Conservation (phyloP, 345 rosid species). For the Citrus unshiu region DNA sequence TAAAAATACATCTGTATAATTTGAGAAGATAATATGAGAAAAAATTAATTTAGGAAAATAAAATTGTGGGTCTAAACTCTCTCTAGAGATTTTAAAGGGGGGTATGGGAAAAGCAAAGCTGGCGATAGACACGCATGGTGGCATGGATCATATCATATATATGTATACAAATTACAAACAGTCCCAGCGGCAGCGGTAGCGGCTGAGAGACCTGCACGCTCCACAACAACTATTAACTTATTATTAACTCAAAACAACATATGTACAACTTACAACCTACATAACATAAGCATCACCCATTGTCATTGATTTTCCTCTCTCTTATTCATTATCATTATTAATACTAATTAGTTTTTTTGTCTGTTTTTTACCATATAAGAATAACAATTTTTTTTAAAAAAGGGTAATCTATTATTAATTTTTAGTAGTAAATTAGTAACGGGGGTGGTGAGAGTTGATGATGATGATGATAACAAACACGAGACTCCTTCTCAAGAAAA, state of each 20-base stretch:
- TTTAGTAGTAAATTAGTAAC: conserved; percentile 4
- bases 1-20: neutral
- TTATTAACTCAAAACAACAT: neutral
- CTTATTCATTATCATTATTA: too few relatives aligned
- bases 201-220: conserved; percentile 23
- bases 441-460: neutral
- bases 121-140: conserved; percentile 24
- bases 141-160: neutral
- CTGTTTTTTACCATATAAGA: neutral
- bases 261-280: neutral
- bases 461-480: conserved; percentile 16
- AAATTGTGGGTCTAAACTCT: neutral
- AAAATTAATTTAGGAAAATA: too few relatives aligned
- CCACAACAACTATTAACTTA: neutral
- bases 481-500: conserved; percentile 30
- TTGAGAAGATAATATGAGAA: neutral
- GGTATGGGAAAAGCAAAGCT: conserved; percentile 3
- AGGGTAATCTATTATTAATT: neutral
- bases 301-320: too few relatives aligned
- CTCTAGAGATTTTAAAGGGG: neutral
- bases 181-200: conserved; percentile 26
- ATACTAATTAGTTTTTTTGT: too few relatives aligned
- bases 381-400: neutral
- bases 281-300: too few relatives aligned
- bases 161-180: conserved; percentile 14